Evolutionary conservation across 2,329 filamentous ascomycete species (phyloP).

Genomic region (Aureobasidium uvarum): DNA sequence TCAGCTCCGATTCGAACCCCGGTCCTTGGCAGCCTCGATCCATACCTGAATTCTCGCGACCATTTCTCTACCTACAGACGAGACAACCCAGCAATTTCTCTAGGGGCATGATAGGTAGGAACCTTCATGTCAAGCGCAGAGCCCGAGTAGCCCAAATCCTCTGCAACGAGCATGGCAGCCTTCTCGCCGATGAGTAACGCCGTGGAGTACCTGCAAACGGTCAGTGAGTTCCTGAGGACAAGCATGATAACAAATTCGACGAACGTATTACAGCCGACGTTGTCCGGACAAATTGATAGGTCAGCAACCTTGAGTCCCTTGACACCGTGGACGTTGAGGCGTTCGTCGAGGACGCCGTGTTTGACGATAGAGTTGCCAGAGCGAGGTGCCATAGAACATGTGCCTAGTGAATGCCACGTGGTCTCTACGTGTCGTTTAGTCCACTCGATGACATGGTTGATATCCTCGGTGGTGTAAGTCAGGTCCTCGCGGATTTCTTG

Average conservation of each 20-base stretch:
- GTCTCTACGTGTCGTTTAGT: conserved; percentile 60
- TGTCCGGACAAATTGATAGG: conserved; percentile 73
- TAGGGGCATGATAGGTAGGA: conserved; percentile 50
- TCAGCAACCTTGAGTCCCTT: conserved; percentile 76
- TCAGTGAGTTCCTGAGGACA: too few species aligned
- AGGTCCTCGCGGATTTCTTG: conserved; percentile 62
- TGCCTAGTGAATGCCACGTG: conserved; percentile 67
- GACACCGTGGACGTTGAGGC: conserved; percentile 74
- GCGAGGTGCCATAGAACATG: conserved; percentile 73
- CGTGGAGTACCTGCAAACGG: conserved; percentile 53
- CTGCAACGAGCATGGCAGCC: conserved; percentile 65
- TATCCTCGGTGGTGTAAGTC: conserved; percentile 63
- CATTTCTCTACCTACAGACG: conserved; percentile 39
- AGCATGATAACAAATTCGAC: too few species aligned
- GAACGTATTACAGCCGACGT: conserved; percentile 60
- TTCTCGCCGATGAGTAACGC: conserved; percentile 76
- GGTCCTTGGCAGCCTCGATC: too few species aligned
- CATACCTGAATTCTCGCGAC: too few species aligned
- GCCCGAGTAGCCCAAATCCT: conserved; percentile 73
- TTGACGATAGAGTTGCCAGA: conserved; percentile 78
- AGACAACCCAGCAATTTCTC: conserved; percentile 45
- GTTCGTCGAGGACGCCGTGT: conserved; percentile 73
- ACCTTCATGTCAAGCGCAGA: conserved; percentile 73
- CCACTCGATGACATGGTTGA: conserved; percentile 66
- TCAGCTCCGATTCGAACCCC: too few species aligned